phyloP scores from a whole-genome alignment of 2,329 filamentous ascomycete species.

The Aspergillus japonicus region DNA sequence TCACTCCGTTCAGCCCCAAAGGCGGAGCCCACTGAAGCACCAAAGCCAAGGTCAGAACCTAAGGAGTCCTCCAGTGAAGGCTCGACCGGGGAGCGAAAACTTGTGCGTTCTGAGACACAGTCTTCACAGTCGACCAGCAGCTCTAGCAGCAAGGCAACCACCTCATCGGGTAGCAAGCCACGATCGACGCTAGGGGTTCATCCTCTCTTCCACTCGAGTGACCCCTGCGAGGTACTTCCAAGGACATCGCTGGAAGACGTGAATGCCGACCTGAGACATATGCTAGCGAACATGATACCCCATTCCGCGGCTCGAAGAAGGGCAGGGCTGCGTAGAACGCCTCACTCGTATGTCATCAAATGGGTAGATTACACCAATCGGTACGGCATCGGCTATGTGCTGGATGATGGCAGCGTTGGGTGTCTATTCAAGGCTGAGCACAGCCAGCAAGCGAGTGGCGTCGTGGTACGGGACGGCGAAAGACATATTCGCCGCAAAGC shows the following conservation, averaged over 20 bases:
- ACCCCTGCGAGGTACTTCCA: constrained; percentile 38
- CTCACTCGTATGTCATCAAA: constrained; percentile 51
- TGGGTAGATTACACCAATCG: constrained; percentile 55
- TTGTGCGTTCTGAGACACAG: constrained; percentile 16
- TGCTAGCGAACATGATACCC: constrained; percentile 39
- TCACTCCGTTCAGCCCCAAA: constrained; percentile 12
- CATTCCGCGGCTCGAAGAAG: constrained; percentile 33
- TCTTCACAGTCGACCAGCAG: constrained; percentile 21
- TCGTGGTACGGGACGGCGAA: constrained; percentile 48
- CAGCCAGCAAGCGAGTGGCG: constrained; percentile 44
- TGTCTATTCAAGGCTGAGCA: constrained; percentile 51
- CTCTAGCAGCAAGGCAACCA: constrained; percentile 29
- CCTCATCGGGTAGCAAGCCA: constrained; percentile 26
- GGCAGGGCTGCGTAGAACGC: constrained; percentile 28
- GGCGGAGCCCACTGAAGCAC: constrained; percentile 3
- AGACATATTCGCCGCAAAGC: constrained; percentile 47
- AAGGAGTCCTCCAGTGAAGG: not conserved
- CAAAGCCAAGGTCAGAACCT: not conserved
- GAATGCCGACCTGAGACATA: constrained; percentile 39
- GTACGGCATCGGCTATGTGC: constrained; percentile 52
- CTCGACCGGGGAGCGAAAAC: constrained; percentile 5
- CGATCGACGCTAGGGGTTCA: constrained; percentile 38
- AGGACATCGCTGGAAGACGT: constrained; percentile 42
- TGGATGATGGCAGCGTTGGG: constrained; percentile 52
- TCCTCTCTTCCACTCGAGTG: constrained; percentile 39